Evolutionary conservation across 1,284 basidiomycete genomes (phyloP), one percentile per base, ranked within the genome.

Genomic region (Meira nashicola): DNA sequence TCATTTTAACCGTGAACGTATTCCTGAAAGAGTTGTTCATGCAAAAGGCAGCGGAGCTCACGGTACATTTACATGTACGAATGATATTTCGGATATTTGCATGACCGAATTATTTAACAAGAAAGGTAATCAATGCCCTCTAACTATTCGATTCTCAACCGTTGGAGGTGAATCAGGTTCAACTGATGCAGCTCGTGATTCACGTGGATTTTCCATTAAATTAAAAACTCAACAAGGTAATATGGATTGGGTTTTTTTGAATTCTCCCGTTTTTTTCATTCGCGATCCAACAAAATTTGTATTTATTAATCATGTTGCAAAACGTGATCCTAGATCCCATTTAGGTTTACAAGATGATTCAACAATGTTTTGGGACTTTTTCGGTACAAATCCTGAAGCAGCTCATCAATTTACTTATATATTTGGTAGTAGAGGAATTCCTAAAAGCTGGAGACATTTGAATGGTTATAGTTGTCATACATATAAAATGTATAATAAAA

Each of bases 1-100:
- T 40, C 90, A 92, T 83, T 92, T 92, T 74, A 89, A 89, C 80
- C 86, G 89, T 58, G 91, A 94, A 82, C 87, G 92, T 79, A 92
- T 95, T 76, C 92, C 92, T 21, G 92, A 93, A 83, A 89, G 90
- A 80, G 89, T 92, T 57, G 89, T 48, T 44, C 79, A 80, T 63
- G 78, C 79, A 55, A 76, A 78, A 54, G 79, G 79, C 49, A 50
- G 43, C 17, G 92, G 91, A 67, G 92, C 90, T 37, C 90, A 93
- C 76, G 92, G 92, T n/a, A 85, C 86, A 81, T 92, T 91, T 78
- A 86, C 90, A 80, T 83, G 87, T 17, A 61, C 54, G 41, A 9
- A 17, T 17, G 43, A 44, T 25, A 17, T 44, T 44, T 17, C 43
- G 4, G 43, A 44, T 17, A 3, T 17, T 17, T 44, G 17, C 17